Evolutionary conservation across 345 rosid species (phyloP), one percentile per base, ranked within the genome.

Genomic region (Combretum micranthum): DNA sequence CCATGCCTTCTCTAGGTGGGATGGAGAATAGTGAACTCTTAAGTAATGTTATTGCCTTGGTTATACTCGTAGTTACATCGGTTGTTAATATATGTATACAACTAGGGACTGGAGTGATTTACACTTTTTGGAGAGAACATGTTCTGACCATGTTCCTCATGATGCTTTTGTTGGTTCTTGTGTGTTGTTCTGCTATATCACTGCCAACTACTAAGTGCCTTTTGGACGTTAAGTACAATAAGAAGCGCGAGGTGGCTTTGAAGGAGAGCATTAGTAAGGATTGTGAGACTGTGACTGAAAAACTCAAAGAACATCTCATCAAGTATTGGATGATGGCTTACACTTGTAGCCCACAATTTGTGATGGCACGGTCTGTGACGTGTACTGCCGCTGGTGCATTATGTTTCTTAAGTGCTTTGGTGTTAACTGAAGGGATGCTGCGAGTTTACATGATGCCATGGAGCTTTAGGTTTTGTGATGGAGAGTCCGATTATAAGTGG

Each of bases 321-420:
- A 86, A 78, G 57, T 83, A 68, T 58, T 86, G 98, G 90, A 83
- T 92, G 84, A 88, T 88, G 96, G 90, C 98, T 62, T 80, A 88
- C 61, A 88, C 95, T 46, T 55, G 86, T 63, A 81, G 82, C 57
- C 98, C 95, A 13, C 98, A 92, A 62, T 88, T 86, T 44, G 96
- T 92, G 46, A 68, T 84, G 52, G 93, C 81, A 25, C 80, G 93
- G 50, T 92, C 89, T 0, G 96, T 80, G 21, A 88, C 95, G 11
- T 86, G 96, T 48, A 68, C 79, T 55, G 90, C 98, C 53, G 72
- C 96, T 11, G 93, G 98, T 42, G 90, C 88, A 10, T 50, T 88
- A 17, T 83, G 90, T 67, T 80, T 92, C n/a, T 59, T 84, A 42
- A 59, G 80, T 44, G 83, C 90, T 20, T 12, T 63, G 63, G 72